These are phyloP conservation scores for Candida michaelii DNA, from an alignment of 805 yeast genomes.

Conservation along the genomic window DNA sequence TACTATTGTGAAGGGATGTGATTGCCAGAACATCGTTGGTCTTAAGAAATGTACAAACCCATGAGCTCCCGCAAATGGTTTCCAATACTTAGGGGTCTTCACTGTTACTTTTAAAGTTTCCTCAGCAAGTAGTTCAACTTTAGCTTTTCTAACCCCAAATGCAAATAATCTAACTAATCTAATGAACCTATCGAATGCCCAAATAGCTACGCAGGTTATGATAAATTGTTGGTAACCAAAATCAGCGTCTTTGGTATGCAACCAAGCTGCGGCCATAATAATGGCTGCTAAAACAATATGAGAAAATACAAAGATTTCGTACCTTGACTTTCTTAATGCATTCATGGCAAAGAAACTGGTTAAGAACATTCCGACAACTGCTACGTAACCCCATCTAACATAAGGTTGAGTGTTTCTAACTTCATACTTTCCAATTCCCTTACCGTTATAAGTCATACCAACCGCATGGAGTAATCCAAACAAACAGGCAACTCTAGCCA, in stretches of 20 bases:
- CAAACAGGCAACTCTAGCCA: slow-evolving; percentile 51
- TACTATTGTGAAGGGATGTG: slow-evolving; percentile 46
- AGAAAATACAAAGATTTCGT: slow-evolving; percentile 39
- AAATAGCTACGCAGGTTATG: slow-evolving; percentile 32
- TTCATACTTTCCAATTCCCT: slow-evolving; percentile 31
- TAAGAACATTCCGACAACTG: slow-evolving; percentile 20
- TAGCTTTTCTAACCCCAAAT: slow-evolving; percentile 39
- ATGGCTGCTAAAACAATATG: slow-evolving; percentile 32
- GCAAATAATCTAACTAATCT: slow-evolving; percentile 28
- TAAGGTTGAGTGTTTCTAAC: slow-evolving; percentile 28
- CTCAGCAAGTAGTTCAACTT: slow-evolving; percentile 34
- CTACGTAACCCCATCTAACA: slow-evolving; percentile 36
- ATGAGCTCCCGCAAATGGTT: slow-evolving; percentile 38
- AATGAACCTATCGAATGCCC: slow-evolving; percentile 36
- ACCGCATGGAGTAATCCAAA: slow-evolving; percentile 56
- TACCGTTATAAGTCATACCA: slow-evolving; percentile 53
- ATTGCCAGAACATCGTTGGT: slow-evolving; percentile 44
- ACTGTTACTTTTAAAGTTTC: slow-evolving; percentile 48
- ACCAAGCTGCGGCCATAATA: slow-evolving; percentile 57
- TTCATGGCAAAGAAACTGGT: slow-evolving; percentile 30
- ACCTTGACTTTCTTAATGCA: slow-evolving; percentile 66
- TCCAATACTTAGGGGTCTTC: slow-evolving; percentile 48
- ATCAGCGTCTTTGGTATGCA: slow-evolving; percentile 41
- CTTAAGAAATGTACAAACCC: slow-evolving; percentile 41
- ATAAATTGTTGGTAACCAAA: slow-evolving; percentile 24